Evolutionary conservation across 129 eudicot genomes (phyloP), one percentile per base, ranked within the genome.

Genomic region (Flaveria trinervia): DNA sequence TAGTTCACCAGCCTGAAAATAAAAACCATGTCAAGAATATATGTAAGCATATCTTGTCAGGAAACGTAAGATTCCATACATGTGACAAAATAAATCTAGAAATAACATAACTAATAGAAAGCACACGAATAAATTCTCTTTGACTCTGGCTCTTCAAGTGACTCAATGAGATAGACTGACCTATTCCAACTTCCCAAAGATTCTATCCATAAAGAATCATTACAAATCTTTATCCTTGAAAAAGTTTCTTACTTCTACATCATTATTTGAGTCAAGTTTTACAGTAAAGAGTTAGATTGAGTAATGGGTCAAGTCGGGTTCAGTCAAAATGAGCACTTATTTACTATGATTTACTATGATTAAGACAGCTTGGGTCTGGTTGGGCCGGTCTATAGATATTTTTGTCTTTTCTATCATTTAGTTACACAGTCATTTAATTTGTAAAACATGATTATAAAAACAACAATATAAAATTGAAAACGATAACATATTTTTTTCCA

Each of bases 1-100:
- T 56, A 92, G 70, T 41, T 92, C 96, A 77, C 83, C 80, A 51
- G 94, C 98, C 98, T 92, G 90, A 78, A 39, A 76, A 79, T 33
- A 43, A 57, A 74, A 71, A 81, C 23, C 66, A 84, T 36, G 48
- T 30, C 36, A 30, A 30, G 5, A 3, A 30, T 30, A 30, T 30
- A 30, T 30, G 41, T 55, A 57, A 73, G 52, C 44, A 41, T 74
- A 55, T 59, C 44, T 52, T 70, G 68, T 43, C 8, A 17, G 16
- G 30, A 1, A 73, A 16, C 68, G 41, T 66, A 51, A 15, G 36
- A 54, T 74, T 33, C 23, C 15, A 22, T 41, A 20, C 43, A 73
- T 51, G 68, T 25, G 30, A 69, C 46, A 43, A 50, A 25, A 7
- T 10, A 22, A n/a, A n/a, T n/a, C n/a, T n/a, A n/a, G n/a, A n/a